Base-by-base conservation (phyloP, 495 filamentous ascomycete species). In the Staphylotrichum tortipilum region DNA sequence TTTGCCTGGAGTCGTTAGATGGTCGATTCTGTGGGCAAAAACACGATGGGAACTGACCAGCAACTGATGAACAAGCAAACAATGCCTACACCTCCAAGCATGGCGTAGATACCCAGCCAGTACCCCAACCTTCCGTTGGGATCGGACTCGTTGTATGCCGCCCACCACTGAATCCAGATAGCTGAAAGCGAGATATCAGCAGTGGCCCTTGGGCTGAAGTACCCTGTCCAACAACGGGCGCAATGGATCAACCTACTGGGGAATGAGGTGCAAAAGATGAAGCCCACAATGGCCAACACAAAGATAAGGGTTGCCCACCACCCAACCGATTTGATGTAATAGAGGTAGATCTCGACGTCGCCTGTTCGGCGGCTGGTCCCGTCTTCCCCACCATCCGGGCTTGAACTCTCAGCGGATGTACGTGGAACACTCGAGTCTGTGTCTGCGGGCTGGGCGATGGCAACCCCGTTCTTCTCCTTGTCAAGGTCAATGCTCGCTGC, bases 301-400 rank as follows among this genome's bases (percentile, higher is more conserved):
- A 79, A 80, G 8, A 76, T 38, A 9, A 72, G 17, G 0, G 67
- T 68, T 0, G 68, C 62, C 11, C 68, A 29, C 70, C 67, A 73
- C 14, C 78, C 78, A 23, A 79, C 70, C 1, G 74, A 68, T 30
- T 61, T 61, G 45, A 76, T 50, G 47, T 80, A 81, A 56, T 79
- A 80, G 6, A 63, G 49, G 55, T 81, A 81, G 45, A 80, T 70
- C 11, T 75, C 65, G 4, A 78, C 56, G 49, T 81, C 78, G 11
- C 77, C 77, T 6, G 73, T 70, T 33, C 58, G 57, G 8, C 70
- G 60, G 26, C 66, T 68, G 24, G 19, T 48, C 2, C 22, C 48
- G n/a, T 42, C 41, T 4, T 26, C 44, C 3, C 22, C 28, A 22
- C 53, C 29, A 12, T 10, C 31, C 9, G 30, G 6, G 15, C 30